A percentile compares a stretch with the other conserved stretches of the same genome.
Evolutionary conservation across 495 filamentous ascomycete species (phyloP).

Genomic region (Staphylotrichum longicolle): DNA sequence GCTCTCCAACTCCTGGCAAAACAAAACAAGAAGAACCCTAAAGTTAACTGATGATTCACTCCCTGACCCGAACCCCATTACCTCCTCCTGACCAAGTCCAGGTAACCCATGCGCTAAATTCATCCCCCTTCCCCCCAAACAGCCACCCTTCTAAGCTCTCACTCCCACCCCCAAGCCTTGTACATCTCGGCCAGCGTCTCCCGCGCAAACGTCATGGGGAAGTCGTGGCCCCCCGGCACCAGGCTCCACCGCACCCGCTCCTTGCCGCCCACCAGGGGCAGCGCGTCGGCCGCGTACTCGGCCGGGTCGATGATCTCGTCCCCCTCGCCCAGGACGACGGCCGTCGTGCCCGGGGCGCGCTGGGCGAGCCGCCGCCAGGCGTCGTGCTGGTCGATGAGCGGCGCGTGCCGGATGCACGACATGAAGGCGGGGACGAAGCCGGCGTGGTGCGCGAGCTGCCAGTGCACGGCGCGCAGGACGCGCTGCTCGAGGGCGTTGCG

Average conservation of each 20-base stretch:
- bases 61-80: too few relatives aligned
- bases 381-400: conserved; percentile 48
- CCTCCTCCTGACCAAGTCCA: too few relatives aligned
- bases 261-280: conserved; percentile 39
- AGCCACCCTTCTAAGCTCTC: not conserved
- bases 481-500: conserved; percentile 32
- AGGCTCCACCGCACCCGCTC: conserved; percentile 43
- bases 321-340: conserved; percentile 47
- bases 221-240: conserved; percentile 51
- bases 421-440: conserved; percentile 56
- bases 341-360: conserved; percentile 42
- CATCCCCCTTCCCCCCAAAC: too few relatives aligned
- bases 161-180: conserved; percentile 37
- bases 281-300: conserved; percentile 38
- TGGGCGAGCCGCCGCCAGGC: conserved; percentile 47
- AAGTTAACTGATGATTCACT: too few relatives aligned
- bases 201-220: conserved; percentile 45
- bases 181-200: conserved; percentile 44
- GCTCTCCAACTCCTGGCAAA: not conserved
- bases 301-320: conserved; percentile 50
- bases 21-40: too few relatives aligned
- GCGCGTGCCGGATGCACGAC: conserved; percentile 48
- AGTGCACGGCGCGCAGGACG: conserved; percentile 42
- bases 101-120: too few relatives aligned
- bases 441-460: conserved; percentile 53